phyloP scores from a whole-genome alignment of 345 rosid genomes.

The Populus pruinosa region DNA sequence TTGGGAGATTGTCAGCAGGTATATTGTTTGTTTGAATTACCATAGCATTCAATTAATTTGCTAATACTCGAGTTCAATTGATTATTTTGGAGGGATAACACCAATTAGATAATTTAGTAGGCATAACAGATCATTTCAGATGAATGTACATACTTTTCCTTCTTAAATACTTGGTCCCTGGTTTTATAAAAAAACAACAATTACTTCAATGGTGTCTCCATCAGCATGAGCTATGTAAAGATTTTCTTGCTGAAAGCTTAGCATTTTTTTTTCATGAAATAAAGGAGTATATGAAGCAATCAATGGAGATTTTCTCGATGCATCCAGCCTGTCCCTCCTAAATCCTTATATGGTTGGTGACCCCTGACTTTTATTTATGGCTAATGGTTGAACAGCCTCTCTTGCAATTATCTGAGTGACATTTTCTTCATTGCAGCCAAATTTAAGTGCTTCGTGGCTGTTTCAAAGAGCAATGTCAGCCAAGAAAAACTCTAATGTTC shows the following conservation, averaged over 20 bases:
- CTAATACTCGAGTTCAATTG: neutral
- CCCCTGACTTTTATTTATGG: conserved; percentile 4
- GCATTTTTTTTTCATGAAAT: conserved; percentile 4
- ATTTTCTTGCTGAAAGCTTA: conserved; percentile 3
- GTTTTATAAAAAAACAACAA: neutral
- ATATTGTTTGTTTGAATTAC: conserved; percentile 12
- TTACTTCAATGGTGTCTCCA: neutral
- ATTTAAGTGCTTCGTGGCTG: conserved; percentile 89
- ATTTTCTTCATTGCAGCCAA: conserved; percentile 46
- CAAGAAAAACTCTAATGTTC: conserved; percentile 53
- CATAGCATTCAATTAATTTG: neutral
- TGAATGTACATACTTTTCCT: neutral
- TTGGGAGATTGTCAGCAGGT: conserved; percentile 82
- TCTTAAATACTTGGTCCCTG: too few relatives aligned
- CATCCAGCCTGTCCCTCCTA: conserved; percentile 72
- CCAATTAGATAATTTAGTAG: neutral
- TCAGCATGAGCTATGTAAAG: neutral
- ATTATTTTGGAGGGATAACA: neutral
- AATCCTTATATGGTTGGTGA: conserved; percentile 87
- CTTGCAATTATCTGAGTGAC: conserved; percentile 1
- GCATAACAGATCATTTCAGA: neutral
- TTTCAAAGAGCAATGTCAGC: conserved; percentile 98
- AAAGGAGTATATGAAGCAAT: conserved; percentile 82
- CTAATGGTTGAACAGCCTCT: neutral
- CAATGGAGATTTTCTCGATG: conserved; percentile 63